Evolutionary conservation across 495 filamentous ascomycete genomes (phyloP).

Genomic region (Aspergillus coremiiformis): DNA sequence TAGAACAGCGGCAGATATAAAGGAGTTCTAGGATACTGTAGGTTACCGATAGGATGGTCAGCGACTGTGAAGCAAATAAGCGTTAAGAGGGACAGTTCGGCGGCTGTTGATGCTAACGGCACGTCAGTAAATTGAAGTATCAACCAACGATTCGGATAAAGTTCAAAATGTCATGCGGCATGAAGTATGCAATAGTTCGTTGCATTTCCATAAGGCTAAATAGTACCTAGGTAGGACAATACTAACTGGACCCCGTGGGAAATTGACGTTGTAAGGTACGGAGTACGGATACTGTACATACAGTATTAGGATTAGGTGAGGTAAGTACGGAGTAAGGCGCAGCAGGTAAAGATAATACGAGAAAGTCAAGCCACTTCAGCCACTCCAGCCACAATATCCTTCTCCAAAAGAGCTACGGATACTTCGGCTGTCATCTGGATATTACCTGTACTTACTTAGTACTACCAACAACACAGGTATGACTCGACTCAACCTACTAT

Average conservation of each 20-base stretch:
- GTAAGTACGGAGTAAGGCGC: not conserved
- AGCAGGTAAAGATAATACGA: not conserved
- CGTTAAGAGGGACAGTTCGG: not conserved
- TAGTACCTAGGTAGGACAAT: too few relatives aligned
- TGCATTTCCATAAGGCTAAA: too few relatives aligned
- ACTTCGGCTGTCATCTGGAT: too few relatives aligned
- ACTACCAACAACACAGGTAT: not conserved
- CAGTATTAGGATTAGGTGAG: too few relatives aligned
- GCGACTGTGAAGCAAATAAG: constrained; percentile 9
- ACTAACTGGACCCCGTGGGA: too few relatives aligned
- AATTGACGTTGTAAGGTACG: too few relatives aligned
- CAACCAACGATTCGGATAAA: not conserved
- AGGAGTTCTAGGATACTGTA: constrained; percentile 5
- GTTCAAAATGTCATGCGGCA: not conserved
- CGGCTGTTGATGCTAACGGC: not conserved
- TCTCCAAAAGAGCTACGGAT: not conserved
- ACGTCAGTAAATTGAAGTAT: not conserved
- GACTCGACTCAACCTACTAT: too few relatives aligned
- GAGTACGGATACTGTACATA: too few relatives aligned
- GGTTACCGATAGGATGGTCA: constrained; percentile 9
- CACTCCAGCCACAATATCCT: not conserved
- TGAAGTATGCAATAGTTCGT: not conserved
- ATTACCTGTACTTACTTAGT: too few relatives aligned
- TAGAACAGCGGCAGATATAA: not conserved
- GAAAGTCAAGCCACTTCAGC: not conserved